These are phyloP conservation scores for Aspergillus leporis DNA, from an alignment of 495 filamentous ascomycete species.

Conservation along the genomic window DNA sequence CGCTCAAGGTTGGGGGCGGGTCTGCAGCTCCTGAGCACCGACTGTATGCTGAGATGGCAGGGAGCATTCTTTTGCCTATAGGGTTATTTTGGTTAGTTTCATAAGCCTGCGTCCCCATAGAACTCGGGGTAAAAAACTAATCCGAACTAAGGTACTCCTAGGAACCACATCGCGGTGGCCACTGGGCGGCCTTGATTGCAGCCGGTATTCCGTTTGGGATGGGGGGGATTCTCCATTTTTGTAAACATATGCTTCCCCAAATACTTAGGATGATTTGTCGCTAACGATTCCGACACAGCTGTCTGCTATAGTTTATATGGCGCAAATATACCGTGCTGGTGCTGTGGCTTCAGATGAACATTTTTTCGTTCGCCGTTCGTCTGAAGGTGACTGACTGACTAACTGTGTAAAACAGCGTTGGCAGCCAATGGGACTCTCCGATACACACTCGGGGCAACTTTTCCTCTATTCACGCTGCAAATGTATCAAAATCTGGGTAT, in stretches of 20 bases:
- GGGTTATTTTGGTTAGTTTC: conserved; percentile 7
- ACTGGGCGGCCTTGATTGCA: conserved; percentile 7
- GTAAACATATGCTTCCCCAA: not conserved
- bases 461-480: conserved; percentile 6
- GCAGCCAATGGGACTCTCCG: conserved; percentile 4
- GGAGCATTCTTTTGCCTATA: conserved; percentile 7
- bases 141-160: conserved; percentile 1
- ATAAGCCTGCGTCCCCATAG: too few relatives aligned
- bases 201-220: conserved; percentile 12
- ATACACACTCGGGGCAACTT: conserved; percentile 5
- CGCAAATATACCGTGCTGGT: conserved; percentile 6
- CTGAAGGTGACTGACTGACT: not conserved
- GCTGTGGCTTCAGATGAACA: conserved; percentile 4
- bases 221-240: conserved; percentile 12
- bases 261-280: too few relatives aligned
- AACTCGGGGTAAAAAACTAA: too few relatives aligned
- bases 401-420: not conserved
- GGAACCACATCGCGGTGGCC: conserved; percentile 6
- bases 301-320: conserved; percentile 6
- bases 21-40: conserved; percentile 4
- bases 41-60: conserved; percentile 10
- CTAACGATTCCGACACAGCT: not conserved
- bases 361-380: not conserved
- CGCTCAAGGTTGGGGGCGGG: not conserved
- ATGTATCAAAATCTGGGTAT: conserved; percentile 7